These are phyloP conservation scores for Fusarium coffeatum DNA, from an alignment of 2,329 filamentous ascomycete genomes.

Conservation along the genomic window DNA sequence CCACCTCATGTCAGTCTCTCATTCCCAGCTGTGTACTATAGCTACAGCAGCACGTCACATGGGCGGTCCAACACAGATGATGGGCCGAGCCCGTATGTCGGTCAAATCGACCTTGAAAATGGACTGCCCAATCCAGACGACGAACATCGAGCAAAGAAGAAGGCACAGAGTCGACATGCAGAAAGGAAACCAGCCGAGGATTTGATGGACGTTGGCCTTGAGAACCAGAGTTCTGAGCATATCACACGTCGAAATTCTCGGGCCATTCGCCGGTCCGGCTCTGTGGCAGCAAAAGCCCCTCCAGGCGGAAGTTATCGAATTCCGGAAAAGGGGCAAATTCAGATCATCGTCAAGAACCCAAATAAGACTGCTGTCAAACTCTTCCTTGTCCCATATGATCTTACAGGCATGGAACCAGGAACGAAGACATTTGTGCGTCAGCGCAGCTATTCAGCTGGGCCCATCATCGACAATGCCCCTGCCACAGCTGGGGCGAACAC, in stretches of 20 bases:
- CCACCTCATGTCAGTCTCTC: conserved; percentile 90
- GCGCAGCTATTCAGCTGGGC: conserved; percentile 88
- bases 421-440: conserved; percentile 97
- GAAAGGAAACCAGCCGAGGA: conserved; percentile 52
- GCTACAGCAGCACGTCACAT: conserved; percentile 77
- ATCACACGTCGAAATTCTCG: conserved; percentile 50
- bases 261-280: conserved; percentile 66
- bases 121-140: conserved; percentile 69
- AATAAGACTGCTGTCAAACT: conserved; percentile 98
- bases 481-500: conserved; percentile 42
- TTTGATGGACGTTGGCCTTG: conserved; percentile 36
- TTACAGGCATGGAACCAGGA: conserved; percentile 90
- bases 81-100: conserved; percentile 95
- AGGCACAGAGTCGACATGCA: conserved; percentile 58
- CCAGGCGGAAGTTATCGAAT: conserved; percentile 94
- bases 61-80: conserved; percentile 77
- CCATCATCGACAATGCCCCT: conserved; percentile 78
- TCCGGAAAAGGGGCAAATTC: conserved; percentile 90
- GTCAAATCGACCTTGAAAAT: conserved; percentile 90
- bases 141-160: conserved; percentile 60
- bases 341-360: conserved; percentile 97
- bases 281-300: conserved; percentile 67
- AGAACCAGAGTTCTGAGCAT: conserved; percentile 27
- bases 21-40: conserved; percentile 97
- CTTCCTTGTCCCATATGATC: conserved; percentile 92